Evolutionary conservation across 257 asterid genomes (phyloP).

Genomic region (Salvia hispanica): DNA sequence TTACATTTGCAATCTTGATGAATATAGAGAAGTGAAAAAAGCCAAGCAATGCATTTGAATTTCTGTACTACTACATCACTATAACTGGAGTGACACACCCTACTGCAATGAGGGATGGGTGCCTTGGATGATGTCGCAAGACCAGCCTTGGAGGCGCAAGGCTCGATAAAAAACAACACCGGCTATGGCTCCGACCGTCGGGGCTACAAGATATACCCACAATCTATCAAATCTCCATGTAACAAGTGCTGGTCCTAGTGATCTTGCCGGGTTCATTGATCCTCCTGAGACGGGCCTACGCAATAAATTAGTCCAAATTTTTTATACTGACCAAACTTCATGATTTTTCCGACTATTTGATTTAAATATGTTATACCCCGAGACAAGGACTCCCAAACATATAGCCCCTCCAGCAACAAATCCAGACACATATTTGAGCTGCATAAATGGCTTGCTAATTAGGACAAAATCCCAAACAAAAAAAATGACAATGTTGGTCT

Average conservation of each 20-base stretch:
- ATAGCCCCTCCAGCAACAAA: slow-evolving; percentile 73
- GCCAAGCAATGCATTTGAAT: background rate
- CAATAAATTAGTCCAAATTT: background rate
- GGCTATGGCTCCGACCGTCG: slow-evolving; percentile 63
- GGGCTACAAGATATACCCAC: slow-evolving; percentile 85
- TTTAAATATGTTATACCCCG: slow-evolving; percentile 56
- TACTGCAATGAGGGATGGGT: slow-evolving; percentile 35
- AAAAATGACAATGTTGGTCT: slow-evolving; percentile 18
- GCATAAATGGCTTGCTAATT: slow-evolving; percentile 13
- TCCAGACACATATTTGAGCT: slow-evolving; percentile 59
- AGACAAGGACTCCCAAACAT: slow-evolving; percentile 77
- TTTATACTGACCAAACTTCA: background rate
- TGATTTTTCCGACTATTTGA: background rate
- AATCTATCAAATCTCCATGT: slow-evolving; percentile 58
- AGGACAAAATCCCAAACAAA: background rate
- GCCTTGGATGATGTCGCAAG: slow-evolving; percentile 40
- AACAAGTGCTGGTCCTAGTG: slow-evolving; percentile 87
- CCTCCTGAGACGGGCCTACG: slow-evolving; percentile 90
- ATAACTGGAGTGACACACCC: background rate
- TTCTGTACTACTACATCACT: background rate
- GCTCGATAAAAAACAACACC: slow-evolving; percentile 64
- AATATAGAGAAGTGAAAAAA: background rate
- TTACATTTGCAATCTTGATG: background rate
- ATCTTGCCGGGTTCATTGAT: slow-evolving; percentile 95
- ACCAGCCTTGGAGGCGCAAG: slow-evolving; percentile 83